A percentile compares a stretch with the other conserved stretches of the same genome.
Conservation (phyloP, 495 filamentous ascomycete genomes). For the Tuber calosporum region DNA sequence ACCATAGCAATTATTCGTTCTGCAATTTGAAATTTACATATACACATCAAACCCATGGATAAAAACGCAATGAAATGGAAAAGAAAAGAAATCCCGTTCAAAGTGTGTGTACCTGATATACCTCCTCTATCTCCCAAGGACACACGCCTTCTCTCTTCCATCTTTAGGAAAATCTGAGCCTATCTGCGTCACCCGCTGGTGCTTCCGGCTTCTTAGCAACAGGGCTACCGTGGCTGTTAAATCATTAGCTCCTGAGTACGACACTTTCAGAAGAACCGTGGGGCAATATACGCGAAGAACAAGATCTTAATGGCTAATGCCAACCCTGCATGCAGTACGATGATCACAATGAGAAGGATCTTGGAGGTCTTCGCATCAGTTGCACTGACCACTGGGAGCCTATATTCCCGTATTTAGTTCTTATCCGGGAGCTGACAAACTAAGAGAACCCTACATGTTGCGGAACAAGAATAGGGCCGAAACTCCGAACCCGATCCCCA, state of each 20-base stretch:
- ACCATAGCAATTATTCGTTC: not conserved
- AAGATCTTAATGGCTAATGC: slow-evolving; percentile 89
- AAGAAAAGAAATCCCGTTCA: not conserved
- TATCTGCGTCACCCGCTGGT: slow-evolving; percentile 31
- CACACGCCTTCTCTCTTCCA: not conserved
- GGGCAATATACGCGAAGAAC: slow-evolving; percentile 70
- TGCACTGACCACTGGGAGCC: slow-evolving; percentile 75
- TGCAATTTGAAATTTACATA: not conserved
- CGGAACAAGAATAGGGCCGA: slow-evolving; percentile 80
- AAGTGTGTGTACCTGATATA: not conserved
- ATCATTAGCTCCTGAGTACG: slow-evolving; percentile 5
- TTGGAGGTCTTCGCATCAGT: slow-evolving; percentile 89
- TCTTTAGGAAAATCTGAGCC: slow-evolving; percentile 30
- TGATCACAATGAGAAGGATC: slow-evolving; percentile 72
- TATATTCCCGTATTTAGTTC: not conserved
- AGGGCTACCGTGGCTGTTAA: slow-evolving; percentile 54
- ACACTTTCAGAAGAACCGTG: not conserved
- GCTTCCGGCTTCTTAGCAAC: slow-evolving; percentile 50
- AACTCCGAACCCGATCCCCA: slow-evolving; percentile 78
- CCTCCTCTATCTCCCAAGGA: not conserved
- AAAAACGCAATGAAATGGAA: not conserved
- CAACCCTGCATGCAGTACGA: slow-evolving; percentile 76
- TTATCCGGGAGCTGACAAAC: slow-evolving; percentile 21
- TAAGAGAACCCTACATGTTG: slow-evolving; percentile 56
- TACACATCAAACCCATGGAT: not conserved